Base-by-base conservation (phyloP, 1,284 basidiomycete species). In the Trichosporon asahii region DNA sequence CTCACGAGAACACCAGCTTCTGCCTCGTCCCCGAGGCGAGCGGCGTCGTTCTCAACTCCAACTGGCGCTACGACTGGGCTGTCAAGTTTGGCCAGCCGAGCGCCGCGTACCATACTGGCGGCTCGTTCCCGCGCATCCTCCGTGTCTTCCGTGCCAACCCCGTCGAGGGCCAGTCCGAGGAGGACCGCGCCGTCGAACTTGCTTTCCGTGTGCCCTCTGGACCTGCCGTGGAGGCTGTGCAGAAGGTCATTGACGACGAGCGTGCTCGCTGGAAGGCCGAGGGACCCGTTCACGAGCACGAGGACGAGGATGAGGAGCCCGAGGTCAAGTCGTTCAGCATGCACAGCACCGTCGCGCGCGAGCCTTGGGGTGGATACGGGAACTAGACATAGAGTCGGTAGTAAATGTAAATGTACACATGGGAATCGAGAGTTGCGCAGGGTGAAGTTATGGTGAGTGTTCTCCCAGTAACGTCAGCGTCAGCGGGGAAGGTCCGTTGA, bases 71-170 rank as follows among this genome's bases (percentile, higher is more conserved):
- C 73, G 70, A 74, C 68, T 77, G 74, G 74, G 75, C 73, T 12
- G 68, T 77, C 66, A 69, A 69, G 40, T 77, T 77, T 46, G 76
- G 74, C 25, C 73, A 72, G 64, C 66, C 68, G 1, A 31, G 27
- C 7, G 67, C 69, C 21, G 27, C 65, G n/a, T 77, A 75, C 68
- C 75, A 77, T 70, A 76, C 76, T 1, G 40, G 65, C 25, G 68
- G 69, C 18, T 73, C 72, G 5, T 64, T 73, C 14, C 40, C 64
- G 37, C 71, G 70, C 64, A 71, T 76, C 66, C 67, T 77, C 53
- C 73, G 76, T 5, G 72, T 77, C n/a, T 77, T 76, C 70, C 72
- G 74, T 27, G 70, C 73, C 35, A 77, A 77, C 70, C 65, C 73
- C 6, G 53, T 46, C 23, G 65, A 68, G 11, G 73, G 70, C 3